Percentiles rank a stretch among this genome's conserved stretches.
phyloP scores from a whole-genome alignment of 2,329 filamentous ascomycete genomes.

The Ophiostoma triangulosporum region DNA sequence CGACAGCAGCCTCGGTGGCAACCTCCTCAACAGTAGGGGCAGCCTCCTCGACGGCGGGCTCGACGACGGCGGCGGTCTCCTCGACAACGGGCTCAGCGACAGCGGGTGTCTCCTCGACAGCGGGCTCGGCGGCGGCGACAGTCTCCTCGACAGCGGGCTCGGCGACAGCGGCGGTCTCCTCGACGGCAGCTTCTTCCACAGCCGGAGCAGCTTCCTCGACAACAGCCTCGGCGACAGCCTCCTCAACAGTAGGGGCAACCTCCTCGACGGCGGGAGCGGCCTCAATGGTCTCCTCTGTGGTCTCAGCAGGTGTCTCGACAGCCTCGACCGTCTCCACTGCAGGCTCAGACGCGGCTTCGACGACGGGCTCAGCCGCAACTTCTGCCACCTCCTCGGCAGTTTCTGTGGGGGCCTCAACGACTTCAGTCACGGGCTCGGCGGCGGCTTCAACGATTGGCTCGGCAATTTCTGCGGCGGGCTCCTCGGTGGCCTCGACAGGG shows the following conservation, averaged over 20 bases:
- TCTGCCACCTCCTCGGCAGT: not conserved
- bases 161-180: not conserved
- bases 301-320: not conserved
- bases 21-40: not conserved
- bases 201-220: not conserved
- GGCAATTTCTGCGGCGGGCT: not conserved
- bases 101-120: conserved; percentile 5
- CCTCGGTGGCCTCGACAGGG: not conserved
- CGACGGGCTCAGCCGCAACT: not conserved
- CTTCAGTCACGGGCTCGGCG: not conserved
- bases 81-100: not conserved
- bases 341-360: not conserved
- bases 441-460: conserved; percentile 8
- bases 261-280: not conserved
- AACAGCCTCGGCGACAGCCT: not conserved
- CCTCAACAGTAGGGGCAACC: not conserved
- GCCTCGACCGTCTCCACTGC: not conserved
- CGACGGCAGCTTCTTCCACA: not conserved
- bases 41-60: not conserved
- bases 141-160: not conserved
- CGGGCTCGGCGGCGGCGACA: not conserved
- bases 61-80: not conserved
- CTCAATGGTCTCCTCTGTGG: not conserved
- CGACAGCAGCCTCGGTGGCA: not conserved
- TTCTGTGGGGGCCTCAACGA: not conserved